phyloP scores from a whole-genome alignment of 805 yeast genomes.

The Candida montana region DNA sequence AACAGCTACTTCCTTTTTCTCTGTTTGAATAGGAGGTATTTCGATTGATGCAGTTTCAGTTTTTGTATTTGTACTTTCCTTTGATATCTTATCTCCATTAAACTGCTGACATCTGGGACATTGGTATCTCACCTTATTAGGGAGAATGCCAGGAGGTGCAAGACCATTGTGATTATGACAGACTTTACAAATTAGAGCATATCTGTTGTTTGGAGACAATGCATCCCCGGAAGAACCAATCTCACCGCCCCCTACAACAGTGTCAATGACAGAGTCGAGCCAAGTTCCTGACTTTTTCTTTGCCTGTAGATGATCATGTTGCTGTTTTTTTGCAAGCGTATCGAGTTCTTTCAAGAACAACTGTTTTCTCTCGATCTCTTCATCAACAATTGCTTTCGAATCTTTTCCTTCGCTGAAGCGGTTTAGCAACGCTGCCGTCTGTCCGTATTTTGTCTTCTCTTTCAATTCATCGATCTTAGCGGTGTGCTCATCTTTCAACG shows the following conservation, averaged over 20 bases:
- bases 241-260: slow-evolving; percentile 55
- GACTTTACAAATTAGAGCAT: slow-evolving; percentile 64
- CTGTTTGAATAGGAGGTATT: neutral
- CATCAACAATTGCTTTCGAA: slow-evolving; percentile 34
- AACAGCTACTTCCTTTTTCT: too few relatives aligned
- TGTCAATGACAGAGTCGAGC: slow-evolving; percentile 38
- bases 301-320: neutral
- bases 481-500: slow-evolving; percentile 41
- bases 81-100: slow-evolving; percentile 15
- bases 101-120: slow-evolving; percentile 53
- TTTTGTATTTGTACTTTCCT: neutral
- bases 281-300: slow-evolving; percentile 20
- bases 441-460: slow-evolving; percentile 64
- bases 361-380: slow-evolving; percentile 36
- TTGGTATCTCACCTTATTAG: slow-evolving; percentile 44
- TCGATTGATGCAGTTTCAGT: neutral
- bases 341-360: slow-evolving; percentile 27
- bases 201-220: slow-evolving; percentile 45
- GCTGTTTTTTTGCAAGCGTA: slow-evolving; percentile 2
- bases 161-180: slow-evolving; percentile 74
- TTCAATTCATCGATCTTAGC: slow-evolving; percentile 62
- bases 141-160: slow-evolving; percentile 64
- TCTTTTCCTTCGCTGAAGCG: slow-evolving; percentile 56
- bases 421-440: slow-evolving; percentile 67
- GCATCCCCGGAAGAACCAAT: neutral